Evolutionary conservation across 345 rosid species (phyloP).

Genomic region (Noccaea bulbosa): DNA sequence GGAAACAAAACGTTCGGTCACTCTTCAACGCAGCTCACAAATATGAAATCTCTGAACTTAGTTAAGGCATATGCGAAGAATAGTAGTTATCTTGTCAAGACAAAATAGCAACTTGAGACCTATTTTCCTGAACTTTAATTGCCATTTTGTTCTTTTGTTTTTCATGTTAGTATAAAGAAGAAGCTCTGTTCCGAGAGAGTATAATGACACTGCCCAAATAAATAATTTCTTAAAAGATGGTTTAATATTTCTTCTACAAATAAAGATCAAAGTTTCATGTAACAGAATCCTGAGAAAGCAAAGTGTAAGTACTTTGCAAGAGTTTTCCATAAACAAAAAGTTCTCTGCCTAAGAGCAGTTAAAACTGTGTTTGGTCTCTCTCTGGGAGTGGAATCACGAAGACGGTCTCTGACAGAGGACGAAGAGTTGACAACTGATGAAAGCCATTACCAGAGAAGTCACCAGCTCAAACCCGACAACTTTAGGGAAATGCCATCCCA

Average conservation of each 20-base stretch:
- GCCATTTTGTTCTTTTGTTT: no score
- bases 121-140: no score
- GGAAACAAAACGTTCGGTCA: neutral
- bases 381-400: slow-evolving; percentile 43
- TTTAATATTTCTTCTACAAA: slow-evolving; percentile 26
- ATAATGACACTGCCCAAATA: neutral
- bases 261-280: slow-evolving; percentile 11
- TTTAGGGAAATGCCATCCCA: slow-evolving; percentile 93
- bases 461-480: slow-evolving; percentile 88
- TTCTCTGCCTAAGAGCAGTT: slow-evolving; percentile 25
- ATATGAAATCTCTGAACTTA: no score
- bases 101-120: no score
- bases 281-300: neutral
- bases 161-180: no score
- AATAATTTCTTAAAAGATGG: neutral
- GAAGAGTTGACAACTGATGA: slow-evolving; percentile 91
- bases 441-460: slow-evolving; percentile 82
- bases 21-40: slow-evolving; percentile 20
- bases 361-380: slow-evolving; percentile 28
- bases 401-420: slow-evolving; percentile 87
- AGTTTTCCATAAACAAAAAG: slow-evolving; percentile 24
- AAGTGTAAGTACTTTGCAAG: slow-evolving; percentile 20
- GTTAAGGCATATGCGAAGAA: no score
- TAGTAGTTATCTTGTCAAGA: no score
- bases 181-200: no score